Conservation (phyloP, 805 yeast species). For the Kazachstania martiniae region DNA sequence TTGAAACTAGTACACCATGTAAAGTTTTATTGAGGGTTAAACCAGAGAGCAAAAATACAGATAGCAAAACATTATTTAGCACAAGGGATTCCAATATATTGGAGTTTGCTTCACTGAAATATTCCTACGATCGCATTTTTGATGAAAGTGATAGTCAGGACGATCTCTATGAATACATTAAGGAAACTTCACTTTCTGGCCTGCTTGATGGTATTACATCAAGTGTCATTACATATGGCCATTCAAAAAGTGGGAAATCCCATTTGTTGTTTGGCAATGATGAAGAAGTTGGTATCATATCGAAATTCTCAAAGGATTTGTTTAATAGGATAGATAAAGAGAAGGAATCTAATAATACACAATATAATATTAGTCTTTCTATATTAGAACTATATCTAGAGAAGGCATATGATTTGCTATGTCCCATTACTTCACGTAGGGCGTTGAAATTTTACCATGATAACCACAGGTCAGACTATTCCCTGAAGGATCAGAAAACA, state of each 20-base stretch:
- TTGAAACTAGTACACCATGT: no score
- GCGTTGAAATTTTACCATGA: slow-evolving; percentile 29
- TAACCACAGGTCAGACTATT: slow-evolving; percentile 3
- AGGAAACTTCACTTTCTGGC: background rate
- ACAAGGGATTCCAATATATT: no score
- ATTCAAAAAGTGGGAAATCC: slow-evolving; percentile 1
- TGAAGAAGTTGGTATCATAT: background rate
- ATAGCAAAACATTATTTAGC: no score
- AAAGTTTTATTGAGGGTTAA: background rate
- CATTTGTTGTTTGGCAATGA: background rate
- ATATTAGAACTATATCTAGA: slow-evolving; percentile 80
- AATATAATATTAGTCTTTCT: slow-evolving; percentile 57
- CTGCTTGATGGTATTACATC: slow-evolving; percentile 1
- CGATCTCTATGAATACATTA: background rate
- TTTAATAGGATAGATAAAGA: background rate
- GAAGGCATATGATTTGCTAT: slow-evolving; percentile 57
- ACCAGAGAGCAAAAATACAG: no score
- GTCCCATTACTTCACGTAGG: slow-evolving; percentile 24
- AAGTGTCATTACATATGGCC: slow-evolving; percentile 4
- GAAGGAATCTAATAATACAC: slow-evolving; percentile 16
- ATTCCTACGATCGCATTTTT: no score
- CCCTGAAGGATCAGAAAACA: slow-evolving; percentile 1
- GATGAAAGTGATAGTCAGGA: no score
- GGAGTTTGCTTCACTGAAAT: no score
- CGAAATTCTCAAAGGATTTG: slow-evolving; percentile 1